Percentiles rank a stretch among this genome's conserved stretches.
Evolutionary conservation across 805 yeast species (phyloP).

Genomic region (Wickerhamiella occidentalis): DNA sequence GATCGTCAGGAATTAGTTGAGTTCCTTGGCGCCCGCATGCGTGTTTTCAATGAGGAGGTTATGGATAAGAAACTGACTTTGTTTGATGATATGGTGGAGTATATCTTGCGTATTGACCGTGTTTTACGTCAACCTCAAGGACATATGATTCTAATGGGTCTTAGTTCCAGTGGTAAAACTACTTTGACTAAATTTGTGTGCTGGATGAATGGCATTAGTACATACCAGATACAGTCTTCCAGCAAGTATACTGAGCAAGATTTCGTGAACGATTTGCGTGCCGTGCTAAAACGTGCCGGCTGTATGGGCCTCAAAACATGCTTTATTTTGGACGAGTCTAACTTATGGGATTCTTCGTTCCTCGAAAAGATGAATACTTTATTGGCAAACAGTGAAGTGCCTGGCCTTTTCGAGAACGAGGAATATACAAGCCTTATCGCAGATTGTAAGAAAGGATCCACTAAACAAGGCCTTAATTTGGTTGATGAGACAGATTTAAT

Average conservation of each 20-base stretch:
- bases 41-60: constrained; percentile 70
- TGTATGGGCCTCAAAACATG: constrained; percentile 51
- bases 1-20: constrained; percentile 34
- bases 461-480: constrained; percentile 46
- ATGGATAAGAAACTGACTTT: constrained; percentile 47
- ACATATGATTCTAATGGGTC: constrained; percentile 74
- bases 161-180: constrained; percentile 70
- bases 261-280: constrained; percentile 55
- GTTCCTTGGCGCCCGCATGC: constrained; percentile 53
- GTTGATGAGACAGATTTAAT: constrained; percentile 57
- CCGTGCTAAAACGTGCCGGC: constrained; percentile 39
- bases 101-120: constrained; percentile 66
- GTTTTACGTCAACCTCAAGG: constrained; percentile 80
- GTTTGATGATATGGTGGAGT: constrained; percentile 60
- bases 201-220: constrained; percentile 74
- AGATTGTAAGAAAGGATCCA: constrained; percentile 45
- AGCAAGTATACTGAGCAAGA: constrained; percentile 43
- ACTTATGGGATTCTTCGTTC: constrained; percentile 62
- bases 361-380: constrained; percentile 85
- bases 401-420: constrained; percentile 75
- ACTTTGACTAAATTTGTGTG: constrained; percentile 70
- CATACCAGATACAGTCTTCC: constrained; percentile 46
- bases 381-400: constrained; percentile 86
- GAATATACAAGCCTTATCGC: constrained; percentile 43
- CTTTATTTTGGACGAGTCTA: constrained; percentile 69